These are phyloP conservation scores for Colletotrichum falcatum DNA, from an alignment of 2,329 filamentous ascomycete species.

Conservation along the genomic window DNA sequence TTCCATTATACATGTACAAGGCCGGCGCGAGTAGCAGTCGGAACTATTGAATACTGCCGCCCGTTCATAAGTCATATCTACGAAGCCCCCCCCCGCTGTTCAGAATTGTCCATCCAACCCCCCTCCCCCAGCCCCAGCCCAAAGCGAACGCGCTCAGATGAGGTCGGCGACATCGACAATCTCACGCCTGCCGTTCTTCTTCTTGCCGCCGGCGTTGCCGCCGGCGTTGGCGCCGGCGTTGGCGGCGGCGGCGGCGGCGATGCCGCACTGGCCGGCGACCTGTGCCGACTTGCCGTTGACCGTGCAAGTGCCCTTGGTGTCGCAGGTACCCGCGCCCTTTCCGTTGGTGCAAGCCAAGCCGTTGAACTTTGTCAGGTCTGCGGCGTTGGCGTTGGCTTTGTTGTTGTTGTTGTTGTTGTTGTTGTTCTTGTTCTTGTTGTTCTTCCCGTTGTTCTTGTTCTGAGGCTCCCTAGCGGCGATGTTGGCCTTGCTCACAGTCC, in stretches of 20 bases:
- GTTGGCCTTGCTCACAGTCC: neutral
- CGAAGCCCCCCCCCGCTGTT: neutral
- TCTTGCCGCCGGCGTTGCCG: neutral
- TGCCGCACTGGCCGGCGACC: constrained; percentile 36
- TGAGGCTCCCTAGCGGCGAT: too few species aligned
- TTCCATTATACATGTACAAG: neutral
- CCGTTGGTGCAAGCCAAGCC: constrained; percentile 35
- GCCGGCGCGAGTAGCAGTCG: neutral
- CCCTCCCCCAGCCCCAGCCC: neutral
- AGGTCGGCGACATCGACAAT: neutral
- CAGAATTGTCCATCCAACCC: neutral
- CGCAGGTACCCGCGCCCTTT: constrained; percentile 34
- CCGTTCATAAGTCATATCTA: neutral
- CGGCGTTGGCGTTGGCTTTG: neutral
- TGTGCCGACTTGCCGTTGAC: constrained; percentile 35
- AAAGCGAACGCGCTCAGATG: too few species aligned
- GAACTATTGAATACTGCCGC: neutral
- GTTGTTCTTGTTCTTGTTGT: neutral
- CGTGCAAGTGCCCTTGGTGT: constrained; percentile 25
- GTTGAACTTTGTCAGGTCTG: neutral
- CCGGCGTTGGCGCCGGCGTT: too few species aligned
- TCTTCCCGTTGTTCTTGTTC: neutral
- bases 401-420: constrained; percentile 3
- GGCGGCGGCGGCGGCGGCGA: constrained; percentile 4
- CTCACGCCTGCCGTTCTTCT: constrained; percentile 17